Evolutionary conservation across 2,329 filamentous ascomycete species (phyloP).

Genomic region (Verticillium klebahnii): DNA sequence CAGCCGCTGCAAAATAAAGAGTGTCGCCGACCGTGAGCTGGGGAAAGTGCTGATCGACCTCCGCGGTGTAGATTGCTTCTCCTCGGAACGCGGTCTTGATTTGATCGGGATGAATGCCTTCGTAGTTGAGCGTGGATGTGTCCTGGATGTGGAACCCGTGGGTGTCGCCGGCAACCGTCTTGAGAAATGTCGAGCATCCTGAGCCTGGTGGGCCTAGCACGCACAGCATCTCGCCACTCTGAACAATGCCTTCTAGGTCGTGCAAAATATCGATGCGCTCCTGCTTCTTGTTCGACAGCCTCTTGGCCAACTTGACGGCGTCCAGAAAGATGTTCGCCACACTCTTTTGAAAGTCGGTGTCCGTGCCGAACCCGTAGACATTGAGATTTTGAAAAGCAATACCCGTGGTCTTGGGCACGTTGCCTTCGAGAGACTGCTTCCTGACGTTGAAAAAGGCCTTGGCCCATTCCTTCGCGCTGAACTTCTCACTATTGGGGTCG

Average conservation of each 20-base stretch:
- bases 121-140: conserved; percentile 9
- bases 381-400: conserved; percentile 37
- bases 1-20: conserved; percentile 55
- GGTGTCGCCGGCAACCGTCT: conserved; percentile 59
- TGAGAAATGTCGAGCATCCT: conserved; percentile 66
- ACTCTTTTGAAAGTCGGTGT: conserved; percentile 37
- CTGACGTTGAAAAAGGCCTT: conserved; percentile 27
- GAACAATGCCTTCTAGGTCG: conserved; percentile 46
- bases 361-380: conserved; percentile 35
- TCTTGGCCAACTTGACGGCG: conserved; percentile 20
- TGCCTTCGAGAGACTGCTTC: conserved; percentile 18
- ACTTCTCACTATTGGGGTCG: conserved; percentile 33
- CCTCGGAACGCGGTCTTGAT: conserved; percentile 32
- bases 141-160: conserved; percentile 45
- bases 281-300: conserved; percentile 17
- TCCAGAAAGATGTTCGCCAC: conserved; percentile 30
- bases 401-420: conserved; percentile 25
- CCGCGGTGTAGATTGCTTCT: conserved; percentile 63
- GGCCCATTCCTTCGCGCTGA: conserved; percentile 38
- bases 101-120: conserved; percentile 8
- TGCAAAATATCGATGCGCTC: conserved; percentile 44
- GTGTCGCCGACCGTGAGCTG: conserved; percentile 57
- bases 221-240: conserved; percentile 51
- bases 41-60: conserved; percentile 60
- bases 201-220: conserved; percentile 49